Conservation (phyloP, 768 basidiomycete genomes). For the Agaricus sinodeliciosus region DNA sequence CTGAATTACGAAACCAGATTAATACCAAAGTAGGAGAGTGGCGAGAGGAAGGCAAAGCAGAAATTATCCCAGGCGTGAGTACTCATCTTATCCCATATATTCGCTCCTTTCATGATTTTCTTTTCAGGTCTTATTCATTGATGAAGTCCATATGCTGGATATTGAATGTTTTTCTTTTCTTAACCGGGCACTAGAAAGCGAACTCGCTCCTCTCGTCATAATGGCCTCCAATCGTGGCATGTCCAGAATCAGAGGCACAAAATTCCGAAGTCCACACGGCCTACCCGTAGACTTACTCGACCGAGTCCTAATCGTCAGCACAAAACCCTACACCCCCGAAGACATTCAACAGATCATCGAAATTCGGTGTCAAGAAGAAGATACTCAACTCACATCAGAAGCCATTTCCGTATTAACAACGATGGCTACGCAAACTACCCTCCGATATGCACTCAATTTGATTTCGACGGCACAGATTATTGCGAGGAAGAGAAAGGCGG, state of each 20-base stretch:
- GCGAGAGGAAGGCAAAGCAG: slow-evolving; percentile 98
- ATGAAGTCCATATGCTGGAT: slow-evolving; percentile 99
- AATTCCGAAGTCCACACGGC: slow-evolving; percentile 91
- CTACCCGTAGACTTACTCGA: slow-evolving; percentile 93
- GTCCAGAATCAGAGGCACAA: slow-evolving; percentile 91
- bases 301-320: slow-evolving; percentile 93
- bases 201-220: slow-evolving; percentile 90
- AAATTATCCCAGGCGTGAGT: slow-evolving; percentile 91
- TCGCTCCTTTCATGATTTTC: background rate
- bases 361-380: slow-evolving; percentile 95
- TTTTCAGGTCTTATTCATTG: slow-evolving; percentile 88
- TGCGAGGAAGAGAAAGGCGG: slow-evolving; percentile 75
- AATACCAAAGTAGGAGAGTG: slow-evolving; percentile 96
- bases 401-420: slow-evolving; percentile 77
- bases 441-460: slow-evolving; percentile 91
- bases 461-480: slow-evolving; percentile 90
- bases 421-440: slow-evolving; percentile 85
- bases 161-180: slow-evolving; percentile 99
- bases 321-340: slow-evolving; percentile 73
- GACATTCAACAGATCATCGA: slow-evolving; percentile 90
- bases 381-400: slow-evolving; percentile 71
- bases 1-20: slow-evolving; percentile 93
- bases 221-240: slow-evolving; percentile 98
- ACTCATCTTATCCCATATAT: background rate
- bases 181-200: slow-evolving; percentile 91